Evolutionary conservation across 306 rosid species (phyloP).

Genomic region (Hippophae gyantsensis): DNA sequence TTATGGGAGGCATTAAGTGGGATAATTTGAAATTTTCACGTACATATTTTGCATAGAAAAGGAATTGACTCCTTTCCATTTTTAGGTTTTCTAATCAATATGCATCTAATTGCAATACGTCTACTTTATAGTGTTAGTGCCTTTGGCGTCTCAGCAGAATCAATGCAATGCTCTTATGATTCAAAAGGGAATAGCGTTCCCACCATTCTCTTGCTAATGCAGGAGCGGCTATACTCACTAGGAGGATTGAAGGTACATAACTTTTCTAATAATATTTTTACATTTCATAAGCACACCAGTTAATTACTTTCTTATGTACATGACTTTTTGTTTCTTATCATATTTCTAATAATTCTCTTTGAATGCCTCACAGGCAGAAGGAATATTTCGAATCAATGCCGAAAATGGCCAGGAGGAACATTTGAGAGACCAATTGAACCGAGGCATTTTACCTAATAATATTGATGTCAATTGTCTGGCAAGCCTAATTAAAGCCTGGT

Average conservation of each 20-base stretch:
- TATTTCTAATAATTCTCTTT: not conserved
- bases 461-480: conserved; percentile 92
- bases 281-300: not conserved
- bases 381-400: conserved; percentile 83
- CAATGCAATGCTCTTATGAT: conserved; percentile 89
- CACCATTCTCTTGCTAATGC: conserved; percentile 81
- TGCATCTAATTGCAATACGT: conserved; percentile 17
- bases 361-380: conserved; percentile 57
- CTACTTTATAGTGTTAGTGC: conserved; percentile 60
- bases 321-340: not conserved
- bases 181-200: conserved; percentile 88
- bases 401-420: conserved; percentile 82
- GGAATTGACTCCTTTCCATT: not conserved
- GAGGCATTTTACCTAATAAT: conserved; percentile 74
- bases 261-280: not conserved
- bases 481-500: conserved; percentile 93
- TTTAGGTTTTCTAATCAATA: conserved; percentile 4
- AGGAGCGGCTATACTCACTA: conserved; percentile 77
- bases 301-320: not conserved
- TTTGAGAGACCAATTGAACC: conserved; percentile 71
- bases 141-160: conserved; percentile 92
- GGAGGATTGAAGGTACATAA: conserved; percentile 69
- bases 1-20: too few relatives aligned
- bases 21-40: too few relatives aligned
- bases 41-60: not conserved